phyloP scores from a whole-genome alignment of 495 filamentous ascomycete genomes.

The Terfezia boudieri region DNA sequence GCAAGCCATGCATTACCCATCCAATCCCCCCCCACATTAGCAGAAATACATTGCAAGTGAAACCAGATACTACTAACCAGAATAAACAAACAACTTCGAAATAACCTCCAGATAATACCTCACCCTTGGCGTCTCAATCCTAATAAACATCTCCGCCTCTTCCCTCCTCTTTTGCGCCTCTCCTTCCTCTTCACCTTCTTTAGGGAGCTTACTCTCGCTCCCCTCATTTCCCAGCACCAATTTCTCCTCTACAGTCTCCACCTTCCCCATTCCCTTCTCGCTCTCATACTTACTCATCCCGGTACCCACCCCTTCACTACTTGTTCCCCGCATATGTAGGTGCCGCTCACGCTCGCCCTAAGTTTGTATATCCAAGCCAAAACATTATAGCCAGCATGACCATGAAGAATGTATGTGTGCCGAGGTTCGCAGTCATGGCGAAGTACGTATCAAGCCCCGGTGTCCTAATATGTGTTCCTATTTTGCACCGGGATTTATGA shows the following conservation, averaged over 20 bases:
- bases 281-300: neutral
- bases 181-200: neutral
- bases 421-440: slow-evolving; percentile 85
- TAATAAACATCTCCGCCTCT: slow-evolving; percentile 66
- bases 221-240: neutral
- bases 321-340: no score
- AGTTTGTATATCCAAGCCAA: slow-evolving; percentile 68
- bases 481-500: neutral
- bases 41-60: neutral
- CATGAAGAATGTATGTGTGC: slow-evolving; percentile 98
- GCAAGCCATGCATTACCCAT: slow-evolving; percentile 56
- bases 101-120: slow-evolving; percentile 94
- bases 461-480: slow-evolving; percentile 33
- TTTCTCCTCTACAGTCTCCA: neutral
- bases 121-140: slow-evolving; percentile 66
- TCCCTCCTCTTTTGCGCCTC: slow-evolving; percentile 16
- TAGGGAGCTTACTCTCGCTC: neutral
- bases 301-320: neutral
- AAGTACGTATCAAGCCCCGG: slow-evolving; percentile 85
- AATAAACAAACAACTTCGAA: slow-evolving; percentile 88
- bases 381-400: slow-evolving; percentile 75
- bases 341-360: slow-evolving; percentile 53
- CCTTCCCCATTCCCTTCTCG: neutral
- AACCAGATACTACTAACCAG: slow-evolving; percentile 34
- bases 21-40: slow-evolving; percentile 1